Evolutionary conservation across 176 grass and related monocot genomes (phyloP).

Genomic region (Chloris gayana): DNA sequence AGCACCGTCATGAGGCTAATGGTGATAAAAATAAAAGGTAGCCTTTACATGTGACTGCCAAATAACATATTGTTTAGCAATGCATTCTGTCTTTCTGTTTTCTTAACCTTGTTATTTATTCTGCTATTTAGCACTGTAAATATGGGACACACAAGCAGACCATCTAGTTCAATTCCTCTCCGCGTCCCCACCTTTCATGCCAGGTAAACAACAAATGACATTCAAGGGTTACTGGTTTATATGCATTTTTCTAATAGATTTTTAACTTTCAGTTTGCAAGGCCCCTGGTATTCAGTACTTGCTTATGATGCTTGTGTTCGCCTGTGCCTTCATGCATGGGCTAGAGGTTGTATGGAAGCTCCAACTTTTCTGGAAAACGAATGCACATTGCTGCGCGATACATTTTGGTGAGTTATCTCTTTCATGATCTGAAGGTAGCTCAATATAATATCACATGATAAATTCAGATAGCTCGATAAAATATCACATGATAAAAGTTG

Average conservation of each 20-base stretch:
- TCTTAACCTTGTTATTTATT: slow-evolving; percentile 26
- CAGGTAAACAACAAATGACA: slow-evolving; percentile 48
- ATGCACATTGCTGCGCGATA: slow-evolving; percentile 78
- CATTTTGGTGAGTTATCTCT: slow-evolving; percentile 76
- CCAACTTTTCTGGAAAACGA: slow-evolving; percentile 95
- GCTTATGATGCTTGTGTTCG: slow-evolving; percentile 98
- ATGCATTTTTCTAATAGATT: slow-evolving; percentile 34
- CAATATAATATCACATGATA: background rate
- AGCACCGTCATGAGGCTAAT: slow-evolving; percentile 38
- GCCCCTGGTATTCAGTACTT: slow-evolving; percentile 97
- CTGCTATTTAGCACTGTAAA: slow-evolving; percentile 38
- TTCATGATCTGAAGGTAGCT: background rate
- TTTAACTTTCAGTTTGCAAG: slow-evolving; percentile 70
- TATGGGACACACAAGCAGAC: slow-evolving; percentile 46
- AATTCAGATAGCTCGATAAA: slow-evolving; percentile 6
- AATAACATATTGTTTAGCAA: slow-evolving; percentile 24
- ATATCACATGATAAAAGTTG: slow-evolving; percentile 2
- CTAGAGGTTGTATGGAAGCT: slow-evolving; percentile 97
- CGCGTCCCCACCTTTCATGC: slow-evolving; percentile 91
- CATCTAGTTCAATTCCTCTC: slow-evolving; percentile 75
- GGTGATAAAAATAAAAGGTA: slow-evolving; percentile 66
- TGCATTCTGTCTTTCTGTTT: slow-evolving; percentile 24
- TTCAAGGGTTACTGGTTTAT: slow-evolving; percentile 24
- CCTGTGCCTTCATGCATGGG: slow-evolving; percentile 95
- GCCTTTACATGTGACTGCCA: slow-evolving; percentile 21